Evolutionary conservation across 768 basidiomycete genomes (phyloP).

Genomic region (Suillus americanus): DNA sequence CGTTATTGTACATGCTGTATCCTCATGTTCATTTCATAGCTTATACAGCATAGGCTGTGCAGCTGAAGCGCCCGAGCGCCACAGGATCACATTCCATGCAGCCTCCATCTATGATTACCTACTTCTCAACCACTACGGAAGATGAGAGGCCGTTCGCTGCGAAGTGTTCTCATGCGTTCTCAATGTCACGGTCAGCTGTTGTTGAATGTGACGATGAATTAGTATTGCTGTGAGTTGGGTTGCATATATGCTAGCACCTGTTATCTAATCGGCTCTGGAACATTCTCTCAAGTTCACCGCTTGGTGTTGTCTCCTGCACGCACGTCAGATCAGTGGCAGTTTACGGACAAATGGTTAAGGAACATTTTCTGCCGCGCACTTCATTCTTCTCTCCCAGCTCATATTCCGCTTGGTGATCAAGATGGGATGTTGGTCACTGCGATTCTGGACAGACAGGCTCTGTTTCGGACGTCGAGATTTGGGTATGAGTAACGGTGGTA

Average conservation of each 20-base stretch:
- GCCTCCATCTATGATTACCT: too few relatives aligned
- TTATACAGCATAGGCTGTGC: not conserved
- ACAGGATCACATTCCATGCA: too few relatives aligned
- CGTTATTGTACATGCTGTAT: not conserved
- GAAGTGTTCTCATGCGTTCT: too few relatives aligned
- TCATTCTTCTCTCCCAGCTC: too few relatives aligned
- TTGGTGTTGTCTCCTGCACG: not conserved
- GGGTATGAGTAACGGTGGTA: not conserved
- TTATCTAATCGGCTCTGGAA: too few relatives aligned
- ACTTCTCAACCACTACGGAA: too few relatives aligned
- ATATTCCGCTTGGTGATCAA: not conserved
- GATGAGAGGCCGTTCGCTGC: too few relatives aligned
- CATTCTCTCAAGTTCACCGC: not conserved
- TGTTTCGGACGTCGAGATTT: not conserved
- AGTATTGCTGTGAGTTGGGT: too few relatives aligned
- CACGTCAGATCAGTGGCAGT: not conserved
- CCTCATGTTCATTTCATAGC: not conserved
- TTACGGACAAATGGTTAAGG: not conserved
- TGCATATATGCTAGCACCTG: too few relatives aligned
- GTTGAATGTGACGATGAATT: too few relatives aligned
- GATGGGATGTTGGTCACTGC: not conserved
- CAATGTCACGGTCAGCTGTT: too few relatives aligned
- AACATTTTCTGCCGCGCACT: too few relatives aligned
- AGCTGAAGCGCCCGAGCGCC: not conserved
- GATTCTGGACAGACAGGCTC: not conserved